Evolutionary conservation across 495 filamentous ascomycete genomes (phyloP).

Genomic region (Aspergillus sparsus): DNA sequence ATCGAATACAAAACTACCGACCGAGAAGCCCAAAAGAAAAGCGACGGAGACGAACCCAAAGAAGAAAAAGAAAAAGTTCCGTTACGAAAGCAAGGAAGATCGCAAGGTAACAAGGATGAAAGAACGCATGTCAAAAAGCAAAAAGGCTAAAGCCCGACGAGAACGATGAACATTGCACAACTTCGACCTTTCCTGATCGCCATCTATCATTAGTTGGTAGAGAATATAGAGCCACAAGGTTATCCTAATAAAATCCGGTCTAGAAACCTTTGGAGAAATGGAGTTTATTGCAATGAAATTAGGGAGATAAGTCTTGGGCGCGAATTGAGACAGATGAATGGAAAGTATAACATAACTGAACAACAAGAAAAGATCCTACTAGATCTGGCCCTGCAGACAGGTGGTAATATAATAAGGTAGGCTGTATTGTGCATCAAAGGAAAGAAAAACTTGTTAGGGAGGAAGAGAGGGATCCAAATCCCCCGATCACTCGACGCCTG

Average conservation of each 20-base stretch:
- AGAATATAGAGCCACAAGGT: slow-evolving; percentile 7
- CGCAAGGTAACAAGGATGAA: slow-evolving; percentile 67
- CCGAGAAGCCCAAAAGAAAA: slow-evolving; percentile 51
- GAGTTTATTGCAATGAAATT: slow-evolving; percentile 5
- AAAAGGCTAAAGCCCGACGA: slow-evolving; percentile 47
- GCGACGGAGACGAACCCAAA: slow-evolving; percentile 59
- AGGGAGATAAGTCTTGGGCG: slow-evolving; percentile 13
- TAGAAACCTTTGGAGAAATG: slow-evolving; percentile 21
- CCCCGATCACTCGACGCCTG: slow-evolving; percentile 33
- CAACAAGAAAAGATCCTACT: slow-evolving; percentile 25
- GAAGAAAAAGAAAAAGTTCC: slow-evolving; percentile 84
- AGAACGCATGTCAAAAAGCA: slow-evolving; percentile 61
- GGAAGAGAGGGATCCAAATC: slow-evolving; percentile 36
- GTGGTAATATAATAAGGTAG: slow-evolving; percentile 25
- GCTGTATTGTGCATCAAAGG: slow-evolving; percentile 31
- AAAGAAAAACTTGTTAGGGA: slow-evolving; percentile 33
- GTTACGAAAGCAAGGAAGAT: slow-evolving; percentile 84
- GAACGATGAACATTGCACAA: slow-evolving; percentile 30
- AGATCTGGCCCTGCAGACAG: slow-evolving; percentile 30
- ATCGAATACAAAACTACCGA: slow-evolving; percentile 30
- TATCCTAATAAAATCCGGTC: slow-evolving; percentile 18
- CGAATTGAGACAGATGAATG: slow-evolving; percentile 20
- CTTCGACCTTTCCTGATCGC: not conserved
- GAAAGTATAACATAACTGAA: slow-evolving; percentile 19
- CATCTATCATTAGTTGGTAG: not conserved